Conservation (phyloP, 805 yeast genomes). For the Candida chauliodis region DNA sequence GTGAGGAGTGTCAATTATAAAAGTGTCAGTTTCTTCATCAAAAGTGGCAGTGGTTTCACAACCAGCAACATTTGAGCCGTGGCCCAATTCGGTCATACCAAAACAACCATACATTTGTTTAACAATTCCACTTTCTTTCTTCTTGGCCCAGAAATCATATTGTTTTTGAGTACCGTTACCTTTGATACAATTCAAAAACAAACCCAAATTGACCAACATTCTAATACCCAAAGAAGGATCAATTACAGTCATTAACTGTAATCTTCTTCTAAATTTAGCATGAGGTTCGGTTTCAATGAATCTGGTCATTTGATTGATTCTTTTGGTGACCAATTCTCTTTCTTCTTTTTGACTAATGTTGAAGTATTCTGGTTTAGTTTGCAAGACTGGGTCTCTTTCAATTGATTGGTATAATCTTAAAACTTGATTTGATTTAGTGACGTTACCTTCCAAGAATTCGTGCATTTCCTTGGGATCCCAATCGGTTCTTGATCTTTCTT, state of each 20-base stretch:
- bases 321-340: slow-evolving; percentile 29
- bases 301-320: slow-evolving; percentile 34
- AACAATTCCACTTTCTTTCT: slow-evolving; percentile 29
- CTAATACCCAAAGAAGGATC: slow-evolving; percentile 40
- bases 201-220: slow-evolving; percentile 36
- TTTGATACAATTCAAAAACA: slow-evolving; percentile 35
- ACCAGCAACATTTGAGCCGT: slow-evolving; percentile 92
- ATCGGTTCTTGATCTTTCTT: slow-evolving; percentile 27
- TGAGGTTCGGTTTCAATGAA: slow-evolving; percentile 32
- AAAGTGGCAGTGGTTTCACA: slow-evolving; percentile 89
- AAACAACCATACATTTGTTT: slow-evolving; percentile 70
- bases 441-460: slow-evolving; percentile 33
- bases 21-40: slow-evolving; percentile 60
- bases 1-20: slow-evolving; percentile 81
- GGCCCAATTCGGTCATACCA: slow-evolving; percentile 91
- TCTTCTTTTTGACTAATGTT: slow-evolving; percentile 28
- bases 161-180: slow-evolving; percentile 42
- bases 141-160: slow-evolving; percentile 34
- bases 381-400: slow-evolving; percentile 38
- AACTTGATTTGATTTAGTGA: slow-evolving; percentile 27
- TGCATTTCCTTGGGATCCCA: slow-evolving; percentile 26
- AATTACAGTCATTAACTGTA: slow-evolving; percentile 32
- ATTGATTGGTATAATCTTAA: slow-evolving; percentile 28
- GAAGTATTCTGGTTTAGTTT: slow-evolving; percentile 28
- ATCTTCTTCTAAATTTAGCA: slow-evolving; percentile 30